These are phyloP conservation scores for Talaromyces piceae DNA, from an alignment of 2,329 filamentous ascomycete genomes.

Conservation along the genomic window DNA sequence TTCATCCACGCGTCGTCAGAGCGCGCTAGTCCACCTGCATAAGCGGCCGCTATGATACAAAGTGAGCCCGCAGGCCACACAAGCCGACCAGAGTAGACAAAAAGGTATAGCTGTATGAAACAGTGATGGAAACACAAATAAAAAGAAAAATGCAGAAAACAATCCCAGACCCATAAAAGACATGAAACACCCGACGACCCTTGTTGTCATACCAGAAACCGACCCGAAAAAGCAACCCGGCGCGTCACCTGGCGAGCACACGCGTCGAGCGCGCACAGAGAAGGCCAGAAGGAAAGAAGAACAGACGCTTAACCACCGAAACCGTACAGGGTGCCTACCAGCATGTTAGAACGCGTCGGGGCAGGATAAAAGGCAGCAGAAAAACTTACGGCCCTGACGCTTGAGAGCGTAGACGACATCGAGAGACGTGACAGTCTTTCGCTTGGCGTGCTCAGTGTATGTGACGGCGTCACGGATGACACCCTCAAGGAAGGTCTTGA, in stretches of 20 bases:
- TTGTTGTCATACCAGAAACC: slow-evolving; percentile 38
- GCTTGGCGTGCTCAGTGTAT: slow-evolving; percentile 77
- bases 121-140: slow-evolving; percentile 28
- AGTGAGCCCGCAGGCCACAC: slow-evolving; percentile 30
- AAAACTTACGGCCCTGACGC: slow-evolving; percentile 52
- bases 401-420: slow-evolving; percentile 59
- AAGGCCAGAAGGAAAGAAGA: slow-evolving; percentile 24
- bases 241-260: slow-evolving; percentile 24
- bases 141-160: slow-evolving; percentile 29
- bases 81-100: slow-evolving; percentile 19
- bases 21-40: slow-evolving; percentile 23
- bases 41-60: slow-evolving; percentile 35
- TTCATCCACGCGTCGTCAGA: slow-evolving; percentile 5
- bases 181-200: slow-evolving; percentile 39
- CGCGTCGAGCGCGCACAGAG: slow-evolving; percentile 20
- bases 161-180: slow-evolving; percentile 36
- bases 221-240: slow-evolving; percentile 32
- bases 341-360: slow-evolving; percentile 10
- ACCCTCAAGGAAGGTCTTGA: slow-evolving; percentile 76
- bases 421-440: slow-evolving; percentile 51
- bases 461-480: slow-evolving; percentile 75
- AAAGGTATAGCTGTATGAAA: slow-evolving; percentile 11
- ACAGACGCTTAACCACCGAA: slow-evolving; percentile 67
- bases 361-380: neutral
- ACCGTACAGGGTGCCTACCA: slow-evolving; percentile 64